Conservation (phyloP, 106 monocot species). For the Acanthochlamys bracteata region DNA sequence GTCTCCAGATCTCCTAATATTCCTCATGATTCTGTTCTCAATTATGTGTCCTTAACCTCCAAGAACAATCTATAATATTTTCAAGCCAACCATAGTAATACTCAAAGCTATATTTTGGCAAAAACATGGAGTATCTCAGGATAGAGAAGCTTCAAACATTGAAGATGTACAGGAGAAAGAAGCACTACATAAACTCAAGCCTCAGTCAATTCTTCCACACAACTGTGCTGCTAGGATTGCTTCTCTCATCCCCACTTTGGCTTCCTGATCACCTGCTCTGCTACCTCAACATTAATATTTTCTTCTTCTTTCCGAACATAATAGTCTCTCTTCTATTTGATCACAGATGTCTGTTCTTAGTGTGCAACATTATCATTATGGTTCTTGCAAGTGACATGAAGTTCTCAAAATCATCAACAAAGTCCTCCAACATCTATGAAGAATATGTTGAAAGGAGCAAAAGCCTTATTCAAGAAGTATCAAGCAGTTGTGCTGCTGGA, state of each 20-base stretch:
- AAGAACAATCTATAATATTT: not conserved
- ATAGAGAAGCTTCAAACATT: constrained; percentile 4
- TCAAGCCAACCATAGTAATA: too few relatives aligned
- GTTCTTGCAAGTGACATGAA: constrained; percentile 38
- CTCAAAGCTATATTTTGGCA: not conserved
- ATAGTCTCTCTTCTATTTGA: not conserved
- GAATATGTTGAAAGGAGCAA: constrained; percentile 20
- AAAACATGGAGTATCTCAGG: not conserved
- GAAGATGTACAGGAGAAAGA: not conserved
- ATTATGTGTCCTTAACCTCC: not conserved
- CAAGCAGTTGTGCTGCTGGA: not conserved
- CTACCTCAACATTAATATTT: not conserved
- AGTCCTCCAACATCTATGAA: constrained; percentile 20
- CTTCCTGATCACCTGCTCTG: not conserved
- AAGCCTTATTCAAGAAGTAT: not conserved
- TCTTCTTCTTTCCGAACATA: not conserved
- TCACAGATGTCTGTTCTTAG: constrained; percentile 33
- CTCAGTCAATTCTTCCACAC: not conserved
- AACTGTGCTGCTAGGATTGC: not conserved
- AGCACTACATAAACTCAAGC: not conserved
- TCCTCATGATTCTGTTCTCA: not conserved
- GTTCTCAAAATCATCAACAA: constrained; percentile 14
- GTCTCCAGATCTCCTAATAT: not conserved
- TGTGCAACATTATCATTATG: constrained; percentile 40
- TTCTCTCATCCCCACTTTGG: not conserved